phyloP scores from a whole-genome alignment of 1,284 basidiomycete genomes.

The Ganoderma lucidum region DNA sequence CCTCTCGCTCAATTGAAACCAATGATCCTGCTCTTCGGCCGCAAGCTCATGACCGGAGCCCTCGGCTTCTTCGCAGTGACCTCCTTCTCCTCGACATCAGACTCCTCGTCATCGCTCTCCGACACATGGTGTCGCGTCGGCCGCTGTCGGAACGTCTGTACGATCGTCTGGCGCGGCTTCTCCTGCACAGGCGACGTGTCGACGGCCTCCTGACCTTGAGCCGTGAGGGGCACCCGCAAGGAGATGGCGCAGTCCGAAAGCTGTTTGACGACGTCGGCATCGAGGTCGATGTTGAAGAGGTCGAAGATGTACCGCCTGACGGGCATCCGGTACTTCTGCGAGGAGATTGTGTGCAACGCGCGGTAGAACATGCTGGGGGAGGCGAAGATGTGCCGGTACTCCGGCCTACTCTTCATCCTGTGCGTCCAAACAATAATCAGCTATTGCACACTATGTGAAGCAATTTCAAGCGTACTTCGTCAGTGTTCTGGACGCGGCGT shows the following conservation, averaged over 20 bases:
- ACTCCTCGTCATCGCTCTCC: slow-evolving; percentile 69
- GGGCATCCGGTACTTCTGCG: slow-evolving; percentile 88
- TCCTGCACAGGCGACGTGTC: slow-evolving; percentile 10
- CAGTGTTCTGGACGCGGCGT: slow-evolving; percentile 88
- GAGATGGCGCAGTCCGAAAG: slow-evolving; percentile 56
- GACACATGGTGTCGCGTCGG: slow-evolving; percentile 48
- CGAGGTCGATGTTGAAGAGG: slow-evolving; percentile 86
- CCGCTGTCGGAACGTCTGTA: slow-evolving; percentile 23
- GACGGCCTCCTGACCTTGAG: slow-evolving; percentile 9
- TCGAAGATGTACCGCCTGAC: slow-evolving; percentile 94
- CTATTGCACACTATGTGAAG: neutral
- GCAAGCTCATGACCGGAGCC: slow-evolving; percentile 58
- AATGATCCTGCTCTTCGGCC: slow-evolving; percentile 64
- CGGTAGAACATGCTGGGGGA: slow-evolving; percentile 85
- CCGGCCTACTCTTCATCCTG: slow-evolving; percentile 85
- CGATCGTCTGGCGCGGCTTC: slow-evolving; percentile 13
- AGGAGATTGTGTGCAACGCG: slow-evolving; percentile 85
- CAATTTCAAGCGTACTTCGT: slow-evolving; percentile 64
- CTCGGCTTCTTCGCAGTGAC: slow-evolving; percentile 52
- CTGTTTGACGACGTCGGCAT: slow-evolving; percentile 60
- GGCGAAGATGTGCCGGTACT: slow-evolving; percentile 78
- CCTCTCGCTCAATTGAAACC: slow-evolving; percentile 43
- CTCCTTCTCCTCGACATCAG: slow-evolving; percentile 52
- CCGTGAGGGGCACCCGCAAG: slow-evolving; percentile 22
- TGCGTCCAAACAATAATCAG: neutral